phyloP scores from a whole-genome alignment of 1,139 yeast species.

The Lodderomyces orthopsilosis region DNA sequence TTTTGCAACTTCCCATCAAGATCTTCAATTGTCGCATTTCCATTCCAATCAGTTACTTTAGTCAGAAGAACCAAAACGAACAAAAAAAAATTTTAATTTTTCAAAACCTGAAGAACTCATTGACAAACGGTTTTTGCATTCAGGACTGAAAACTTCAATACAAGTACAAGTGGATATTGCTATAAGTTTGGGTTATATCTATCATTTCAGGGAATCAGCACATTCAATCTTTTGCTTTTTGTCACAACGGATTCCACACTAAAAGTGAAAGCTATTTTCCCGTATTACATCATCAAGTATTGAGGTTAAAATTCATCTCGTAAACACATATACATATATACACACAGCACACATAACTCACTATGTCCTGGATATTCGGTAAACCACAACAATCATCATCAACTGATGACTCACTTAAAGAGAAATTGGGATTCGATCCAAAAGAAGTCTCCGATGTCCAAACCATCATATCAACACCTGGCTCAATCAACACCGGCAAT shows the following conservation, averaged over 20 bases:
- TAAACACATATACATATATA: constrained; percentile 4
- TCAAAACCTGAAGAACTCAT: not conserved
- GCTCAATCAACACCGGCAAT: constrained; percentile 27
- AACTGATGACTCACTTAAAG: constrained; percentile 25
- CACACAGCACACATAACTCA: not conserved
- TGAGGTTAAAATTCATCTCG: not conserved
- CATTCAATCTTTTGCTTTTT: not conserved
- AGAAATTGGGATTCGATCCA: constrained; percentile 65
- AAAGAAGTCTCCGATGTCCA: constrained; percentile 63
- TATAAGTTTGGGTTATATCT: no score
- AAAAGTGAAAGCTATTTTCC: not conserved
- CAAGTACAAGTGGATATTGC: no score
- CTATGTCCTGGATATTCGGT: constrained; percentile 74
- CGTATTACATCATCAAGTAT: not conserved
- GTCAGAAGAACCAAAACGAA: not conserved
- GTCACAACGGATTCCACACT: not conserved
- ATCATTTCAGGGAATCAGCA: no score
- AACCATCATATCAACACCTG: constrained; percentile 57
- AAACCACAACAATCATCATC: constrained; percentile 20
- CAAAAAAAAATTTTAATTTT: constrained; percentile 2
- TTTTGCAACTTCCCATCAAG: constrained; percentile 4
- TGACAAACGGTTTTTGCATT: no score
- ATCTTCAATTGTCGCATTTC: not conserved
- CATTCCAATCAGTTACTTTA: not conserved
- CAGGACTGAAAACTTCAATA: no score